Base-by-base conservation (phyloP, 192 early-diverging fungal species). In the Entophlyctis helioformis region DNA sequence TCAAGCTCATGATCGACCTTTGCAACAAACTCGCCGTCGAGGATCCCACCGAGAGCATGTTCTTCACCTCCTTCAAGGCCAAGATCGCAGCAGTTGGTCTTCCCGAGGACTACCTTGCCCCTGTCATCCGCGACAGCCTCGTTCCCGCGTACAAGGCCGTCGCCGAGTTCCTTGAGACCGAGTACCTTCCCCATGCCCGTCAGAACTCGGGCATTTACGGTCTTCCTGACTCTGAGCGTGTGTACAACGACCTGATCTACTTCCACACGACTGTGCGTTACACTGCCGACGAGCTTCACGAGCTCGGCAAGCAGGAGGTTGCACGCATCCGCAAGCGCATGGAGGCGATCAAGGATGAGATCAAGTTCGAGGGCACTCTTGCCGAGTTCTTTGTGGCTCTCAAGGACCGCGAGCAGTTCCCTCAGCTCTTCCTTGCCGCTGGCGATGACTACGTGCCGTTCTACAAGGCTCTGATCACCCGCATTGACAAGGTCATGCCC, bases 241-340 rank as follows among this genome's bases (percentile, higher is more conserved):
- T 42, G 25, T 66, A 66, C 48, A 7, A 51, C 19, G 50, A 16
- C 33, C 48, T 44, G 26, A 56, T 66, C 44, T 48, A 42, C 43
- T 24, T 42, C 44, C 44, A 56, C 55, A 61, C 58, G 24, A 52
- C 42, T 36, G 24, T 42, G 3, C 39, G 38, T 7, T 53, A 61
- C 48, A 50, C 43, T 0, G 58, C 63, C 18, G 28, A 51, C 20
- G 58, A 66, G 31, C 35, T 66, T 27, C 63, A 66, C 56, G 42
- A 42, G 40, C 31, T 66, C 25, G 63, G 63, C 1, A 23, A 62
- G 15, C 39, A 51, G 13, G 63, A 66, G 55, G 56, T 66, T 26
- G 58, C 39, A 16, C 54, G 63, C 24, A 61, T 66, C 28, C 27
- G 46, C 16, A 35, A 29, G 7, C 38, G 45, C 29, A 61, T 66